Base-by-base conservation (phyloP, 1,284 basidiomycete genomes). In the Rhizoctonia solani region DNA sequence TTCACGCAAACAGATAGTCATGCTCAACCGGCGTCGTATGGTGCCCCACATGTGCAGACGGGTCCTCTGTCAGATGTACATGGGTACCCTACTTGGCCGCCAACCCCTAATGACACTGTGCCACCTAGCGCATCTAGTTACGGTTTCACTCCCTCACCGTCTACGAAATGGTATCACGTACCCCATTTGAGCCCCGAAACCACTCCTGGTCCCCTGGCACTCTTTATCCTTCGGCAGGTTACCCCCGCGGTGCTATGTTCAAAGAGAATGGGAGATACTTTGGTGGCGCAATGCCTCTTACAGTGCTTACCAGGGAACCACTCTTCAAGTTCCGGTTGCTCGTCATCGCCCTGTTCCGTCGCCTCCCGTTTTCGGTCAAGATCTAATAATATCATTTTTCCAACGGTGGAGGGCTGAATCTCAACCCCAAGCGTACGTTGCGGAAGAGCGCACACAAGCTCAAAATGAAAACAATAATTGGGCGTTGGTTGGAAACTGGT, bases 401-500 rank as follows among this genome's bases (percentile, higher is more conserved):
- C 46, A 29, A 21, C 30, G 14, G 14, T 63, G 59, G 59, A 52
- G 37, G 47, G n/a, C 4, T 32, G 59, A 63, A 6, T 29, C 14
- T 21, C 46, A 49, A 21, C 9, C n/a, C 21, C 23, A 13, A 25
- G 46, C 21, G 14, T 49, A 21, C 23, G 14, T 49, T 4, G 46
- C 23, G 14, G 9, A 27, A 21, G 46, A 49, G 11, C 25, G 25
- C 14, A 21, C 46, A 21, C 21, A 21, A 25, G 46, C 11, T 16
- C 46, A 21, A 3, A 49, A 49, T 14, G 23, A 25, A 6, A 19
- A 19, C 21, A 16, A 44, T 23, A 49, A 47, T 16, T 52, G 32
- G 47, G 59, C 30, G 47, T 16, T 63, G 47, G 59, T 63, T 2
- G 59, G 59, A 13, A 63, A 63, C n/a, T 63, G 59, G 59, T 63